Base-by-base conservation (phyloP, 179 eudicot species). In the Corrigiola litoralis region DNA sequence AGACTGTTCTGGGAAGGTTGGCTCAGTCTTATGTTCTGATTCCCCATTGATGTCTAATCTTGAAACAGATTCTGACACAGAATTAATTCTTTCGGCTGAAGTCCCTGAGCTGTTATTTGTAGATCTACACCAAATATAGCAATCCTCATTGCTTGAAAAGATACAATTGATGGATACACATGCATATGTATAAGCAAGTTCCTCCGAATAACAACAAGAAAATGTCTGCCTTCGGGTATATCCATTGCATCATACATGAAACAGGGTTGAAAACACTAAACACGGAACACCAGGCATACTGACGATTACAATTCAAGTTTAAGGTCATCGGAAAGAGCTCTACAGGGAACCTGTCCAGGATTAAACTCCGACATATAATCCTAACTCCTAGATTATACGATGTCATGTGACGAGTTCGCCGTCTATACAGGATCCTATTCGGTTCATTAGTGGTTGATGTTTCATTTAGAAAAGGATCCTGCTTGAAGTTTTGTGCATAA, bases 31-130 rank as follows among this genome's bases (percentile, higher is more conserved):
- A 38, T 67, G 48, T 56, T 80, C 84, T 54, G 80, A 55, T 80
- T 68, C 75, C 36, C 65, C 75, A 75, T 66, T 70, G 25, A 90
- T 77, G 77, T 88, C 90, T 65, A 91, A 67, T 71, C 82, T 77
- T 47, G 95, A 79, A 70, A 84, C 74, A 37, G 77, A 61, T 42
- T 88, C 94, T 34, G 88, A 61, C 31, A 83, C 75, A 63, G 58
- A 55, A 74, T 80, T 77, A 21, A 77, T 80, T 58, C 75, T 78
- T 50, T 77, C 78, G 40, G 65, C 69, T 59, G 84, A 62, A 69
- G 84, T 56, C 36, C 65, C 68, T 67, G 65, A 36, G 53, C 65
- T 67, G 61, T 73, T 79, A 73, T 68, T 77, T 41, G 27, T 62
- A 25, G 62, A 68, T 72, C 96, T 76, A 73, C 68, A 27, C 54